These are phyloP conservation scores for Leishmania major DNA, from an alignment of 208 protist species.

Conservation along the genomic window DNA sequence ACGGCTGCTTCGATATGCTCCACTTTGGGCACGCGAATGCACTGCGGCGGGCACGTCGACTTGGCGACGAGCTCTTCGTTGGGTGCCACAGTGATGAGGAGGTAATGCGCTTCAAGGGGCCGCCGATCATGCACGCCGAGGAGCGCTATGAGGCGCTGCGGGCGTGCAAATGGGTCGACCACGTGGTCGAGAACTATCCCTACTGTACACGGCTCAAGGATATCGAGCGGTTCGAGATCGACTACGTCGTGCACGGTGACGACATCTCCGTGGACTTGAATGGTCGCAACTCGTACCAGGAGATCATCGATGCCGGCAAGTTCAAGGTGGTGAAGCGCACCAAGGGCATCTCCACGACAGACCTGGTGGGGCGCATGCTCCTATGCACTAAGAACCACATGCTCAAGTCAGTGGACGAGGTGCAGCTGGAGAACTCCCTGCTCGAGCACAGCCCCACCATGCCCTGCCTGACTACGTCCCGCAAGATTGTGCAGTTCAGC, in stretches of 20 bases:
- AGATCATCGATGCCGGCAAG: slow-evolving; percentile 91
- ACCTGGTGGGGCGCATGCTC: slow-evolving; percentile 98
- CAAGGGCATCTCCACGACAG: slow-evolving; percentile 97
- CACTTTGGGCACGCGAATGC: slow-evolving; percentile 92
- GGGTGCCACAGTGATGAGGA: slow-evolving; percentile 97
- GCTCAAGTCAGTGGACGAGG: slow-evolving; percentile 46
- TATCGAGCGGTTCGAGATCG: slow-evolving; percentile 93
- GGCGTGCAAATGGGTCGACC: slow-evolving; percentile 98
- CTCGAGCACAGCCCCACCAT: slow-evolving; percentile 23
- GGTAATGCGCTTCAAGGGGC: slow-evolving; percentile 95
- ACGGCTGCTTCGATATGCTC: slow-evolving; percentile 93
- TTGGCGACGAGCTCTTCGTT: slow-evolving; percentile 96
- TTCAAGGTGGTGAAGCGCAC: slow-evolving; percentile 95
- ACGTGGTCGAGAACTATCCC: slow-evolving; percentile 95
- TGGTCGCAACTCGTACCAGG: slow-evolving; percentile 95
- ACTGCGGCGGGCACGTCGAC: slow-evolving; percentile 79
- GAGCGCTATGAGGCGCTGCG: slow-evolving; percentile 95
- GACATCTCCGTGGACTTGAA: slow-evolving; percentile 96
- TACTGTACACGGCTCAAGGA: slow-evolving; percentile 94
- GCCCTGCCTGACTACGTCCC: slow-evolving; percentile 91
- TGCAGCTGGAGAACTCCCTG: slow-evolving; percentile 40
- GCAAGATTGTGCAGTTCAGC: slow-evolving; percentile 97
- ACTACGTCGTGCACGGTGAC: slow-evolving; percentile 98
- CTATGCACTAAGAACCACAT: slow-evolving; percentile 89
- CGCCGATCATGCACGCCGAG: slow-evolving; percentile 96